A percentile compares a stretch with the other conserved stretches of the same genome.
phyloP scores from a whole-genome alignment of 768 basidiomycete genomes.

The Naematelia encephala region DNA sequence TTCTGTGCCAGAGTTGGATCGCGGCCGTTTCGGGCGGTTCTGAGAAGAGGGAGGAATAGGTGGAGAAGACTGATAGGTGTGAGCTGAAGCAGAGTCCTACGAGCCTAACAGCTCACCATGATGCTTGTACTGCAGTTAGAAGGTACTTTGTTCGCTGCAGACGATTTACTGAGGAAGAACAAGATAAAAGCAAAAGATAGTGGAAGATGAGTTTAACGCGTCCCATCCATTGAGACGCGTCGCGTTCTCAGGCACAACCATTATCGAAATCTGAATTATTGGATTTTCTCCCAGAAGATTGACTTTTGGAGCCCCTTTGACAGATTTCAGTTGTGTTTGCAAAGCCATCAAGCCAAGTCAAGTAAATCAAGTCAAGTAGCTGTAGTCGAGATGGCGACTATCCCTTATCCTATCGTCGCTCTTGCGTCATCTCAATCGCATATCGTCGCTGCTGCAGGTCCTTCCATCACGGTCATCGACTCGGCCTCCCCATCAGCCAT shows the following conservation, averaged over 20 bases:
- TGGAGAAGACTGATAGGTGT: constrained; percentile 36
- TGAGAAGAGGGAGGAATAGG: constrained; percentile 42
- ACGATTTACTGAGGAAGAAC: constrained; percentile 6
- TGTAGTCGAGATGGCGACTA: not conserved
- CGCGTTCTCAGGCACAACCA: not conserved
- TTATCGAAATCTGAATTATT: not conserved
- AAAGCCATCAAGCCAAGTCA: not conserved
- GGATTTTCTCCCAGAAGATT: not conserved
- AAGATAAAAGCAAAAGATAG: constrained; percentile 12
- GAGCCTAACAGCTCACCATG: constrained; percentile 22
- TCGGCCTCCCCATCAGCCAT: not conserved
- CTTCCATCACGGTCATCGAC: constrained; percentile 7
- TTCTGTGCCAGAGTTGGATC: constrained; percentile 16
- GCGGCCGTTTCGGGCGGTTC: constrained; percentile 42
- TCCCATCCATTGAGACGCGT: constrained; percentile 17
- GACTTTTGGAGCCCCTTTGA: not conserved
- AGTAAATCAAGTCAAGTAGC: no score
- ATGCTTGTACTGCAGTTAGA: not conserved
- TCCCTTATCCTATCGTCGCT: constrained; percentile 19
- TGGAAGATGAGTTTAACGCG: constrained; percentile 1
- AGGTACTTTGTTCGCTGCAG: not conserved
- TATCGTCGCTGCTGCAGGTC: constrained; percentile 22
- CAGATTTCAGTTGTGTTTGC: not conserved
- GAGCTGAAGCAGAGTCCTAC: not conserved
- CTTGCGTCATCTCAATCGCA: constrained; percentile 20